phyloP scores from a whole-genome alignment of 2,329 filamentous ascomycete genomes.

The Blastomyces parvus region DNA sequence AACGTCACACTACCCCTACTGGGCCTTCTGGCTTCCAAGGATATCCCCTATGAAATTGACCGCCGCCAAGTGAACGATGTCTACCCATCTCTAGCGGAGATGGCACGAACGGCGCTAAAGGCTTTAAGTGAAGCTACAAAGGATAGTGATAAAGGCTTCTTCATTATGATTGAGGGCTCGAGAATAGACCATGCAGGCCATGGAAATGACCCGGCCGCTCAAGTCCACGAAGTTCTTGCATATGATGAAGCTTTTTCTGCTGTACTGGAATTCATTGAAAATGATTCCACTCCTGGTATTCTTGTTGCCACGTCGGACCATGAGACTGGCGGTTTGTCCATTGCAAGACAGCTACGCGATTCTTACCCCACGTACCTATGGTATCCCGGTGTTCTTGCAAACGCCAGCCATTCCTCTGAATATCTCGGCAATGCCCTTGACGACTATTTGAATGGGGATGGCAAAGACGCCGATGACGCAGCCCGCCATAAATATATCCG shows the following conservation, averaged over 20 bases:
- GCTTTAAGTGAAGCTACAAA: conserved; percentile 72
- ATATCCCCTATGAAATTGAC: conserved; percentile 92
- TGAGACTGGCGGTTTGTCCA: conserved; percentile 82
- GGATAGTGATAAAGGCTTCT: conserved; percentile 85
- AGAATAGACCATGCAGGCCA: conserved; percentile 93
- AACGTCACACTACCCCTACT: conserved; percentile 68
- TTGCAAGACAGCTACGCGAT: conserved; percentile 60
- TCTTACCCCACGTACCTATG: conserved; percentile 63
- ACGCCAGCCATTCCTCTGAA: conserved; percentile 66
- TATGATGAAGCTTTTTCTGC: conserved; percentile 79
- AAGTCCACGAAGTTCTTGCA: conserved; percentile 86
- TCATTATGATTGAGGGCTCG: conserved; percentile 96
- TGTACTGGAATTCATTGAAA: conserved; percentile 74
- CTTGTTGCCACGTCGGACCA: conserved; percentile 90
- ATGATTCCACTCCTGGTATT: conserved; percentile 61
- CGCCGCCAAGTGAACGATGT: conserved; percentile 64
- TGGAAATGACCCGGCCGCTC: conserved; percentile 70
- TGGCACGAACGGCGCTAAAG: conserved; percentile 72
- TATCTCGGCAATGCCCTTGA: conserved; percentile 56
- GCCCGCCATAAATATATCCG: conserved; percentile 55
- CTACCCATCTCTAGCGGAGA: conserved; percentile 86
- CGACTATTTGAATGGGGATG: conserved; percentile 44
- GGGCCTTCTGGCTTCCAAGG: conserved; percentile 69
- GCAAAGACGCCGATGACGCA: conserved; percentile 34
- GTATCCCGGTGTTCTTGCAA: conserved; percentile 73